Conservation (phyloP, 345 rosid genomes). For the Lumnitzera littorea region DNA sequence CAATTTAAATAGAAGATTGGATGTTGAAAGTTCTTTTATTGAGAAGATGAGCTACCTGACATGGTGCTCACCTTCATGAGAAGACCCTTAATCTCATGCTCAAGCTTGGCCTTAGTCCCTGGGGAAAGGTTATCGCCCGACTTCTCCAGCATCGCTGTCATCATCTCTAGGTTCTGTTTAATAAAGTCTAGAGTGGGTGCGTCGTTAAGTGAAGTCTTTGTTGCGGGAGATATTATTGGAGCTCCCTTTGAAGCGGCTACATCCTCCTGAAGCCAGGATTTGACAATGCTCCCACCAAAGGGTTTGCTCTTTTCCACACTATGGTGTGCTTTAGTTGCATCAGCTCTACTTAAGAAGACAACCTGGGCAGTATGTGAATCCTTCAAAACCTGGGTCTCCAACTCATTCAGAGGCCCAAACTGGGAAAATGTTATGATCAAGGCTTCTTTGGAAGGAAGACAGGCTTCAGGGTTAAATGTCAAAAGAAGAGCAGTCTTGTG, state of each 20-base stretch:
- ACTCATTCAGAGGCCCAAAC: conserved; percentile 63
- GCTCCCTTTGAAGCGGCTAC: conserved; percentile 10
- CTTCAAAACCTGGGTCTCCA: conserved; percentile 38
- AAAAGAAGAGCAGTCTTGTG: conserved; percentile 51
- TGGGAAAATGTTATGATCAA: conserved; percentile 40
- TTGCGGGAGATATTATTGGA: conserved; percentile 15
- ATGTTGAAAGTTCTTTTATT: too few species aligned
- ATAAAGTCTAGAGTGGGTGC: conserved; percentile 62
- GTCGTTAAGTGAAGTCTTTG: conserved; percentile 20
- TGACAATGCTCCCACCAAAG: conserved; percentile 39
- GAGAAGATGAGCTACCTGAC: conserved; percentile 45
- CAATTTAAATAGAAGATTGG: too few species aligned
- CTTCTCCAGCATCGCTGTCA: conserved; percentile 79
- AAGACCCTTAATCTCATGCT: conserved; percentile 65
- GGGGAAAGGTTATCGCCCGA: conserved; percentile 74
- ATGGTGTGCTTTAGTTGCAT: conserved; percentile 52
- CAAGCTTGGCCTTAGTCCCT: conserved; percentile 66
- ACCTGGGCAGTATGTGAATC: conserved; percentile 45
- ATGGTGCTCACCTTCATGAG: conserved; percentile 61
- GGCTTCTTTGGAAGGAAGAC: conserved; percentile 61
- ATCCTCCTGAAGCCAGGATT: conserved; percentile 33
- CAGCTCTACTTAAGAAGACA: conserved; percentile 40
- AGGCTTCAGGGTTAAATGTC: conserved; percentile 47
- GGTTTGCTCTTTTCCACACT: conserved; percentile 56
- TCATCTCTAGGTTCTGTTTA: conserved; percentile 76